Percentiles rank a stretch among this genome's conserved stretches.
Evolutionary conservation across 2,329 filamentous ascomycete genomes (phyloP).

Genomic region (Claviceps pusilla): DNA sequence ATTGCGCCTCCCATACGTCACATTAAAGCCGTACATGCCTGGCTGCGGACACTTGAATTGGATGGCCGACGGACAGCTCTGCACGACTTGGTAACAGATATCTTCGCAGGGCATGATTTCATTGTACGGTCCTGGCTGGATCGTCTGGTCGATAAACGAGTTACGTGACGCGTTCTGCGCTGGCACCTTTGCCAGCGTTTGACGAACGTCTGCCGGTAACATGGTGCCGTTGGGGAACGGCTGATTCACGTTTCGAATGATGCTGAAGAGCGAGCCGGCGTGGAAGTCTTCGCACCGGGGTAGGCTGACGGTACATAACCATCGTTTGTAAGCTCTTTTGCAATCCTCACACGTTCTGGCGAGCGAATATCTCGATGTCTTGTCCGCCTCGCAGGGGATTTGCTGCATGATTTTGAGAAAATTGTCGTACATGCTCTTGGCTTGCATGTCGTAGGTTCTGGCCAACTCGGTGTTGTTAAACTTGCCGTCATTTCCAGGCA

Average conservation of each 20-base stretch:
- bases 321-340: slow-evolving; percentile 68
- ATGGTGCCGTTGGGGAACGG: slow-evolving; percentile 54
- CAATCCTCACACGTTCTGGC: slow-evolving; percentile 65
- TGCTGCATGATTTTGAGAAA: slow-evolving; percentile 75
- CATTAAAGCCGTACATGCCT: slow-evolving; percentile 17
- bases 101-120: slow-evolving; percentile 82
- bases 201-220: slow-evolving; percentile 24
- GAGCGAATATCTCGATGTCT: slow-evolving; percentile 66
- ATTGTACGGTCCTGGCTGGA: slow-evolving; percentile 80
- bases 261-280: slow-evolving; percentile 28
- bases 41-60: slow-evolving; percentile 57
- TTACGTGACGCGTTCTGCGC: slow-evolving; percentile 45
- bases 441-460: slow-evolving; percentile 63
- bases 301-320: slow-evolving; percentile 88
- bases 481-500: slow-evolving; percentile 59
- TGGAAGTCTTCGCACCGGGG: slow-evolving; percentile 82
- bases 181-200: slow-evolving; percentile 10
- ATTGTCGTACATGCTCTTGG: slow-evolving; percentile 52
- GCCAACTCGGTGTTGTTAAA: slow-evolving; percentile 49
- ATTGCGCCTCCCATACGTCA: slow-evolving; percentile 20
- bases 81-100: slow-evolving; percentile 72
- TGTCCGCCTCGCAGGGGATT: slow-evolving; percentile 65
- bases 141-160: slow-evolving; percentile 50
- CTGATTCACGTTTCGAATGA: slow-evolving; percentile 53
- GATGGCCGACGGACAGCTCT: slow-evolving; percentile 65